Conservation (phyloP, 2,329 filamentous ascomycete species). For the Talaromyces albobiverticillius region DNA sequence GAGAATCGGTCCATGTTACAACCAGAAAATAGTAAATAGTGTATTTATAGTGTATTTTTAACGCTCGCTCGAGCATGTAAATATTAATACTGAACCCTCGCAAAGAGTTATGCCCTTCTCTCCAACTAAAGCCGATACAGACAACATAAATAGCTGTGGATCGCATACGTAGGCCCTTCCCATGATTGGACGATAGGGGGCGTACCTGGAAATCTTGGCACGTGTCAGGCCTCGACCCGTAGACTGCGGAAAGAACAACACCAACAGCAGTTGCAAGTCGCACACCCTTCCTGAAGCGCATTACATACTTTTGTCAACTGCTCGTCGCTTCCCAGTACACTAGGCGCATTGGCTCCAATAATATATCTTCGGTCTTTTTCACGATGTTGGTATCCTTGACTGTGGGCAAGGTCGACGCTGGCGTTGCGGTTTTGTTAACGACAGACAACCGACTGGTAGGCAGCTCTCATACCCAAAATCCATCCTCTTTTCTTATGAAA, state of each 20-base stretch:
- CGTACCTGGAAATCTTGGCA: constrained; percentile 8
- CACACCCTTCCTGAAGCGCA: neutral
- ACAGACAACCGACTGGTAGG: constrained; percentile 93
- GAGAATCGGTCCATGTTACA: neutral
- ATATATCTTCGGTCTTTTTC: neutral
- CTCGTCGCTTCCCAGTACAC: neutral
- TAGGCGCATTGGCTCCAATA: neutral
- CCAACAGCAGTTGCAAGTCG: neutral
- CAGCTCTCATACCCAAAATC: constrained; percentile 18
- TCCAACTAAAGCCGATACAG: too few relatives aligned
- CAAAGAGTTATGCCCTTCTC: too few relatives aligned
- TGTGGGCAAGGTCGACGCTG: constrained; percentile 98
- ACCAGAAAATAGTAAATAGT: neutral
- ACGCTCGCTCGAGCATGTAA: neutral
- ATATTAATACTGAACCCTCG: neutral
- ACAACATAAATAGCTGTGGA: neutral
- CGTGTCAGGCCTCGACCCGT: constrained; percentile 2
- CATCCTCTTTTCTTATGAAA: constrained; percentile 4
- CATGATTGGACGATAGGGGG: neutral
- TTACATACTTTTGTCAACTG: neutral
- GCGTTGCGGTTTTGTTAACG: constrained; percentile 93
- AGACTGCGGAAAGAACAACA: neutral
- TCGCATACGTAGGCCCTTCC: neutral
- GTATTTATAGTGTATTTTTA: neutral
- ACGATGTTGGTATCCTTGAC: constrained; percentile 95